Conservation (phyloP, 2,329 filamentous ascomycete species). For the Fusarium miscanthi region DNA sequence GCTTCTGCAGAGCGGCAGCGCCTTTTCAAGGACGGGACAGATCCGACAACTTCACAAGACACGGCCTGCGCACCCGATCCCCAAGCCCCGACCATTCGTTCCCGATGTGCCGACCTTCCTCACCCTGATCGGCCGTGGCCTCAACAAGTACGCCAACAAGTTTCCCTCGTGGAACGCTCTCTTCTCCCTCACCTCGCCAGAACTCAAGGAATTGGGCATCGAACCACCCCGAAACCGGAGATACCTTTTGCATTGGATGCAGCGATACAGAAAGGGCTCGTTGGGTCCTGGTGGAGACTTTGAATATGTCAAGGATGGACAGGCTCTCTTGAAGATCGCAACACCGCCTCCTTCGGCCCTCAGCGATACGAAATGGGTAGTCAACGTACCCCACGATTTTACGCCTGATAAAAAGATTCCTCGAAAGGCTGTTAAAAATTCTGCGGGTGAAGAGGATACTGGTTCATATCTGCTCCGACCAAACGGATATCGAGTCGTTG, state of each 20-base stretch:
- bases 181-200: constrained; percentile 80
- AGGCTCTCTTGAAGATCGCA: constrained; percentile 62
- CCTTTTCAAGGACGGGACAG: constrained; percentile 50
- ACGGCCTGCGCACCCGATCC: constrained; percentile 58
- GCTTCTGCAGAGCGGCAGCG: constrained; percentile 47
- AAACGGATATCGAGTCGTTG: constrained; percentile 70
- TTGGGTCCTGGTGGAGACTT: constrained; percentile 88
- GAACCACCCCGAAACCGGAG: constrained; percentile 84
- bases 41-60: constrained; percentile 58
- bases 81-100: constrained; percentile 83
- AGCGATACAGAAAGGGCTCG: constrained; percentile 81
- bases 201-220: constrained; percentile 85
- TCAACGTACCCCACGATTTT: constrained; percentile 63
- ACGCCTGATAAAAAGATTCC: constrained; percentile 47
- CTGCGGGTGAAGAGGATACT: background rate
- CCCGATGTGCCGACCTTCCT: constrained; percentile 89
- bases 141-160: constrained; percentile 85
- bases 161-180: constrained; percentile 91
- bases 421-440: constrained; percentile 32
- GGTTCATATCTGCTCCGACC: constrained; percentile 45
- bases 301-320: constrained; percentile 71
- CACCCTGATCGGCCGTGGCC: constrained; percentile 87
- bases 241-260: constrained; percentile 89
- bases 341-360: constrained; percentile 53
- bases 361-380: constrained; percentile 62